Evolutionary conservation across 2,329 filamentous ascomycete genomes (phyloP).

Genomic region (Paraphaeosphaeria sporulosa): DNA sequence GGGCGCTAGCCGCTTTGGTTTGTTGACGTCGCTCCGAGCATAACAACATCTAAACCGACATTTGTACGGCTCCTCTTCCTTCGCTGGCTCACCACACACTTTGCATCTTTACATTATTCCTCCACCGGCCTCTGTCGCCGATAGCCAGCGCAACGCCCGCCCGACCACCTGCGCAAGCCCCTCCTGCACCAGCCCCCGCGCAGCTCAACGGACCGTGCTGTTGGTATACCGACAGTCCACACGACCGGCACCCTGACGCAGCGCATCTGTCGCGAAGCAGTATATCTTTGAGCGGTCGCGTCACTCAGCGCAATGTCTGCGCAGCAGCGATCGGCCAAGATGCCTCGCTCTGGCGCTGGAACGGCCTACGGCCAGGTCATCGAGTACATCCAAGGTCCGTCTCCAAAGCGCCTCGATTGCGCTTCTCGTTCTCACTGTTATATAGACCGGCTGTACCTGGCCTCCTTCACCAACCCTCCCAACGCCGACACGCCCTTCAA

Average conservation of each 20-base stretch:
- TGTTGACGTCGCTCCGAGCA: conserved; percentile 3
- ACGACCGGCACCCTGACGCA: conserved; percentile 19
- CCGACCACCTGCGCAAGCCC: conserved; percentile 28
- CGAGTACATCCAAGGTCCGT: conserved; percentile 93
- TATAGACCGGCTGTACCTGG: conserved; percentile 91
- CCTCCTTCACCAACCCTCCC: conserved; percentile 85
- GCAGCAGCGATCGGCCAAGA: conserved; percentile 34
- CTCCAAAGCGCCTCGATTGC: conserved; percentile 30
- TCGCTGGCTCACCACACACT: conserved; percentile 34
- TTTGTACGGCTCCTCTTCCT: conserved; percentile 33
- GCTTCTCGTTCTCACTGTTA: conserved; percentile 17
- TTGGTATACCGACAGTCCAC: conserved; percentile 24
- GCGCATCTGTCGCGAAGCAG: conserved; percentile 17
- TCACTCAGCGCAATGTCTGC: conserved; percentile 36
- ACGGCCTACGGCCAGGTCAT: conserved; percentile 84
- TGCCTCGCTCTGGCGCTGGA: conserved; percentile 39
- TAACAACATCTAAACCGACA: conserved; percentile 32
- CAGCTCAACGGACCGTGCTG: conserved; percentile 25
- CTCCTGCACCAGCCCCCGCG: conserved; percentile 23
- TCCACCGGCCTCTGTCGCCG: conserved; percentile 30
- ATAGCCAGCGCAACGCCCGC: conserved; percentile 30
- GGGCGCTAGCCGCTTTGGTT: conserved; percentile 25
- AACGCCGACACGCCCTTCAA: conserved; percentile 85
- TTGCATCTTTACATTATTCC: conserved; percentile 50
- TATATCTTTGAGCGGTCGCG: conserved; percentile 20